These are phyloP conservation scores for Chara braunii DNA, from an alignment of 139 green algal genomes.

Conservation along the genomic window DNA sequence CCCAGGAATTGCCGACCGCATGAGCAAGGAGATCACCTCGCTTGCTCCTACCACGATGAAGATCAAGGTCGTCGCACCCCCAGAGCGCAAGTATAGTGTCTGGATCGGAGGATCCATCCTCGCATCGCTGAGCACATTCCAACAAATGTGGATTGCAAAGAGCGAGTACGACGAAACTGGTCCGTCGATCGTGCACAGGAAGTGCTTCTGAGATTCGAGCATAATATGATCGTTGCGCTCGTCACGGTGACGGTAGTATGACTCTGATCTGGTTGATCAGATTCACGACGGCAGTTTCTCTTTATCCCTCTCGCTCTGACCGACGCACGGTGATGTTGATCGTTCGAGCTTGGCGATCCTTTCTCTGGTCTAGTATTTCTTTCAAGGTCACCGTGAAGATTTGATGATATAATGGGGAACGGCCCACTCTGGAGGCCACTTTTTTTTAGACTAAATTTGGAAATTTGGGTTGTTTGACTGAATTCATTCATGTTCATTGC, in stretches of 20 bases:
- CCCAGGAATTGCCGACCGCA: constrained; percentile 90
- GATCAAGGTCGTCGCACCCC: constrained; percentile 87
- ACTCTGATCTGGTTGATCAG: neutral
- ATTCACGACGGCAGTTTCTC: neutral
- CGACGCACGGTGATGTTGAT: neutral
- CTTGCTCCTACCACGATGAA: constrained; percentile 82
- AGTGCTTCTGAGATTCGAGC: constrained; percentile 73
- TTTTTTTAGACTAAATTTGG: too few relatives aligned
- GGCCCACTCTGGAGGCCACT: too few relatives aligned
- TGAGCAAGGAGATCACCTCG: constrained; percentile 91
- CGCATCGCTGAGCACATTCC: constrained; percentile 94
- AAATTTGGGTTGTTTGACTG: too few relatives aligned
- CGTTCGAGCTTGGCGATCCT: neutral
- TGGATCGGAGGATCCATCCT: constrained; percentile 98
- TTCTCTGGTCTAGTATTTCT: neutral
- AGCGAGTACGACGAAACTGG: constrained; percentile 92
- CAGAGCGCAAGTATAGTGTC: constrained; percentile 87
- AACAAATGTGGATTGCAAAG: constrained; percentile 92
- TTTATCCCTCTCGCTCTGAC: neutral
- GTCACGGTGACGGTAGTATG: neutral
- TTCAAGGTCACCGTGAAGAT: neutral
- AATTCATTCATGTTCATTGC: too few relatives aligned
- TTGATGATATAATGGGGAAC: too few relatives aligned
- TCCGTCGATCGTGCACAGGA: constrained; percentile 91
- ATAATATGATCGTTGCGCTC: neutral